Evolutionary conservation across 2,329 filamentous ascomycete genomes (phyloP), one percentile per base, ranked within the genome.

Genomic region (Ophiosphaerella narmari): DNA sequence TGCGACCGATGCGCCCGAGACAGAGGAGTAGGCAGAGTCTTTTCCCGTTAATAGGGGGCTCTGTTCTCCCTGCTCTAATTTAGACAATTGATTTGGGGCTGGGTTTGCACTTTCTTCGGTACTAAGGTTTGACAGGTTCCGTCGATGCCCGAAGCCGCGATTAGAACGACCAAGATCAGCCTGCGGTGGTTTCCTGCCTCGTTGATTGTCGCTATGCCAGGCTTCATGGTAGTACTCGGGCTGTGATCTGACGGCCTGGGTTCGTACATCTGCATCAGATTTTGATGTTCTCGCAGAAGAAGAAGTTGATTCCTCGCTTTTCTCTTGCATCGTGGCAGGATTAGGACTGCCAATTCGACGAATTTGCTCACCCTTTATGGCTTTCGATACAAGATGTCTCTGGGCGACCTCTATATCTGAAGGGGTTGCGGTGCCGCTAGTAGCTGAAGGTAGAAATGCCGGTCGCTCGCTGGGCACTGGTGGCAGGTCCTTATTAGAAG

Each of bases 21-120:
- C 59, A 7, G 71, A 74, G 40, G 70, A 73, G 51, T 74, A 74
- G 5, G 71, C 71, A 24, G 71, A 74, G 40, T 74, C 71, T 50
- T 72, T 71, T 24, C 67, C 68, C 5, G 68, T 69, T 49, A 65
- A 54, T 5, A 63, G 65, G n/a, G 70, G 68, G 48, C 67, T 72
- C 40, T 53, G 54, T 24, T 68, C 65, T 8, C 48, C 53, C 40
- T 58, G 58, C 23, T 55, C 42, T 42, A 46, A 31, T 46, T 57
- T 53, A 24, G 54, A 45, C 29, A 46, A 34, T 45, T 51, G 48
- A 47, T 48, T 49, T 32, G 52, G 37, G 38, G 51, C 39, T 44
- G 52, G 46, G 16, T 48, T 33, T 40, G 36, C 32, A 24, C 39
- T 55, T 24, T 55, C 47, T 38, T 55, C 60, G 37, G 52, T 51